These are phyloP conservation scores for Quercus gilva DNA, from an alignment of 306 rosid species.

Conservation along the genomic window DNA sequence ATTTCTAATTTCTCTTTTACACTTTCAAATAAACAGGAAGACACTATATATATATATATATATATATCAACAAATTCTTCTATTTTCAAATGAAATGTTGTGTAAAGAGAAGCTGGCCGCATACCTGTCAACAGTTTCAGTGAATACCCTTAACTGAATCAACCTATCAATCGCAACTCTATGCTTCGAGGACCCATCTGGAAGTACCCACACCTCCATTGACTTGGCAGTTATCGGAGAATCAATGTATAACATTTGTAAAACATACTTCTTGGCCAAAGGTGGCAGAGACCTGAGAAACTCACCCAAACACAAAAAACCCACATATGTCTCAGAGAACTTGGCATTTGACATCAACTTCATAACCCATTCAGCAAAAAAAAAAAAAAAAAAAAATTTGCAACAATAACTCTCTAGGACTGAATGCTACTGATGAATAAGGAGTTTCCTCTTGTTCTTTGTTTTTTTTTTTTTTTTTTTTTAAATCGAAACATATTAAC, in stretches of 20 bases:
- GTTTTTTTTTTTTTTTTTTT: too few species aligned
- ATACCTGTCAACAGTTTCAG: conserved; percentile 74
- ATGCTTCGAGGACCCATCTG: conserved; percentile 83
- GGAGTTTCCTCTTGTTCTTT: too few species aligned
- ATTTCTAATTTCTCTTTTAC: background rate
- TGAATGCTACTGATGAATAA: too few species aligned
- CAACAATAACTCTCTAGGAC: background rate
- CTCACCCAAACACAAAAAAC: background rate
- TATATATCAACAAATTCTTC: background rate
- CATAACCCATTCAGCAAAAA: too few species aligned
- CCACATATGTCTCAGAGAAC: conserved; percentile 3
- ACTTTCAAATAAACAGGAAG: background rate
- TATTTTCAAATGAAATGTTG: background rate
- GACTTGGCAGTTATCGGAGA: conserved; percentile 60
- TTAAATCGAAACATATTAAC: too few species aligned
- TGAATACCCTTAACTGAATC: conserved; percentile 73
- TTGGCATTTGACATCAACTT: background rate
- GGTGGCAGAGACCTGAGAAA: conserved; percentile 85
- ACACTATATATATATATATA: background rate
- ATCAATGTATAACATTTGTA: conserved; percentile 73
- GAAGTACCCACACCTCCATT: conserved; percentile 90
- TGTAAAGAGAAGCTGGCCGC: background rate
- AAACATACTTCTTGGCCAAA: conserved; percentile 77
- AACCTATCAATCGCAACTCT: conserved; percentile 84
- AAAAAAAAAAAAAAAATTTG: too few species aligned